phyloP scores from a whole-genome alignment of 495 filamentous ascomycete genomes.

The Collariella sp. region DNA sequence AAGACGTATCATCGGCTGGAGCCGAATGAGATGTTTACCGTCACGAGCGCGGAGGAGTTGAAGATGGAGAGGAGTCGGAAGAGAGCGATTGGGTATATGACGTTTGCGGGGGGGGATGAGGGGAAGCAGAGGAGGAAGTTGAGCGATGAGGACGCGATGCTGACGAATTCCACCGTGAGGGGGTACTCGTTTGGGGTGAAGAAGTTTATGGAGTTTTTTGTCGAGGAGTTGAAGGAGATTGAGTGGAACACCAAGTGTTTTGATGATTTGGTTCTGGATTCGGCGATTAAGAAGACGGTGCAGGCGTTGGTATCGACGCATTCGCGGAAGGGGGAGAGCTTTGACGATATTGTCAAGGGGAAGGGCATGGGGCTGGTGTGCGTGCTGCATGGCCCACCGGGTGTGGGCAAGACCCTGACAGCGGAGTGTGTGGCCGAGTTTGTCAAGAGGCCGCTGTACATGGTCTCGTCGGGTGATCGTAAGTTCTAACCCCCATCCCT shows the following conservation, averaged over 20 bases:
- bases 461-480: slow-evolving; percentile 44
- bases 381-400: slow-evolving; percentile 35
- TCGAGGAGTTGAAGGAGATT: slow-evolving; percentile 23
- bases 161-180: slow-evolving; percentile 26
- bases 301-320: slow-evolving; percentile 40
- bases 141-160: slow-evolving; percentile 24
- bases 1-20: slow-evolving; percentile 26
- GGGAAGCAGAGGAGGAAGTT: slow-evolving; percentile 14
- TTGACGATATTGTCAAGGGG: slow-evolving; percentile 32
- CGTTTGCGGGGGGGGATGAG: slow-evolving; percentile 8
- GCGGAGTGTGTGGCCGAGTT: slow-evolving; percentile 44
- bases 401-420: slow-evolving; percentile 35
- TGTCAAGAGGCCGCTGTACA: slow-evolving; percentile 44
- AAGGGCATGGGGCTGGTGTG: slow-evolving; percentile 32
- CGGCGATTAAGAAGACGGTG: slow-evolving; percentile 44
- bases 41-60: slow-evolving; percentile 1
- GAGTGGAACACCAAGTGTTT: slow-evolving; percentile 36
- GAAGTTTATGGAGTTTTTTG: slow-evolving; percentile 29
- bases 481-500: neutral
- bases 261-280: slow-evolving; percentile 46
- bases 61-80: slow-evolving; percentile 2
- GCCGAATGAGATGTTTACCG: slow-evolving; percentile 19
- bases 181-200: slow-evolving; percentile 28
- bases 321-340: slow-evolving; percentile 23
- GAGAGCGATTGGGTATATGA: neutral